Evolutionary conservation across 139 green algal species (phyloP).

Genomic region (Asterochloris sp.): DNA sequence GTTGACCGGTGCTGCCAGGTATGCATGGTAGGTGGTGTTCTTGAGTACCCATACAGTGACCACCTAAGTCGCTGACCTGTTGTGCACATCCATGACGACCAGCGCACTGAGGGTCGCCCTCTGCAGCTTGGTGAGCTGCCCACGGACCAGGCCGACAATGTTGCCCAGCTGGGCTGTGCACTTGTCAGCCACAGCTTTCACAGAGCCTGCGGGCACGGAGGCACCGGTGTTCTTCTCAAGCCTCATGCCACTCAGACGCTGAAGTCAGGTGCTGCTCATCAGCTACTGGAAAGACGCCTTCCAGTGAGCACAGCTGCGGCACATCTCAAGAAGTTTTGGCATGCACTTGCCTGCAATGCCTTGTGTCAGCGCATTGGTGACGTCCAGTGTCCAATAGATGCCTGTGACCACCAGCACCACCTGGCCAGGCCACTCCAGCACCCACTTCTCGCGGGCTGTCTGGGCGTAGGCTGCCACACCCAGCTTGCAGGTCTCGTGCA

Average conservation of each 20-base stretch:
- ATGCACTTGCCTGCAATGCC: slow-evolving; percentile 23
- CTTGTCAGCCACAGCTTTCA: slow-evolving; percentile 25
- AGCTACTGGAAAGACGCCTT: not conserved
- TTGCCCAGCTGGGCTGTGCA: slow-evolving; percentile 31
- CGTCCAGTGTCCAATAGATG: slow-evolving; percentile 63
- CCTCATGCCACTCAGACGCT: not conserved
- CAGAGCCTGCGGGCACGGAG: slow-evolving; percentile 2
- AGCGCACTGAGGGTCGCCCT: slow-evolving; percentile 63
- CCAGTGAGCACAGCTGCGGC: not conserved
- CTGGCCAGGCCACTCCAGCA: slow-evolving; percentile 75
- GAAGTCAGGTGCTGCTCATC: not conserved
- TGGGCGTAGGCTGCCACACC: slow-evolving; percentile 52
- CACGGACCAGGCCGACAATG: slow-evolving; percentile 53
- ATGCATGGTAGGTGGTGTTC: no score
- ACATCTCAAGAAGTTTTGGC: not conserved
- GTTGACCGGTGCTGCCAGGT: no score
- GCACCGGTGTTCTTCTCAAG: not conserved
- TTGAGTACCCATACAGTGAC: no score
- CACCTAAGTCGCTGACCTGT: slow-evolving; percentile 4
- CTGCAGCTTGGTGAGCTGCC: slow-evolving; percentile 55
- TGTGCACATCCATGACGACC: slow-evolving; percentile 83
- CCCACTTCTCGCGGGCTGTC: slow-evolving; percentile 46
- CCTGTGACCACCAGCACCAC: slow-evolving; percentile 68
- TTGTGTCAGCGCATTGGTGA: slow-evolving; percentile 27
- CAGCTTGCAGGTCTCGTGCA: slow-evolving; percentile 48